phyloP scores from a whole-genome alignment of 2,329 filamentous ascomycete genomes.

The Zelopaecilomyces penicillatus region DNA sequence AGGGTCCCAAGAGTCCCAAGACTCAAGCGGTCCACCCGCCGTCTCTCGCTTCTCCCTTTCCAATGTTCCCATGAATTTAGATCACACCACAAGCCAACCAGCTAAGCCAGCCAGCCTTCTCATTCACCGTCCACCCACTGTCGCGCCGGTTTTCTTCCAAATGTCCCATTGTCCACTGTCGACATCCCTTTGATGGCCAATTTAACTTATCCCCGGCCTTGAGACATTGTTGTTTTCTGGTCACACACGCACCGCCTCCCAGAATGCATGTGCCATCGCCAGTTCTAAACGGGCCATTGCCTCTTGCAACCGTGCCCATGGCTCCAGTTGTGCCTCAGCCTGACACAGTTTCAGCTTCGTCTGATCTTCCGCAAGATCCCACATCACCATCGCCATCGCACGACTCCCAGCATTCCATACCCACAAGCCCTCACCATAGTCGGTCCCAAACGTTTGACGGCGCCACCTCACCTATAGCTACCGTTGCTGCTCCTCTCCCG shows the following conservation, averaged over 20 bases:
- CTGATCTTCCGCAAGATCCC: constrained; percentile 18
- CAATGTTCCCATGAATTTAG: too few relatives aligned
- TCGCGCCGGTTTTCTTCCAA: neutral
- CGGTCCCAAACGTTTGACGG: constrained; percentile 18
- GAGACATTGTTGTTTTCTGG: constrained; percentile 11
- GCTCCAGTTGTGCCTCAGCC: constrained; percentile 16
- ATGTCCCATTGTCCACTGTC: too few relatives aligned
- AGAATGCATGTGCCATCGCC: too few relatives aligned
- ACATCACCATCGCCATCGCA: constrained; percentile 7
- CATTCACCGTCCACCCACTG: neutral
- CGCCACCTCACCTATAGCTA: constrained; percentile 10
- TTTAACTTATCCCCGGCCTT: constrained; percentile 11
- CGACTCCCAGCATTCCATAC: neutral
- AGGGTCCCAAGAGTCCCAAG: too few relatives aligned
- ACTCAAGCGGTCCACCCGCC: neutral
- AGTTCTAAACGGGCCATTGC: too few relatives aligned
- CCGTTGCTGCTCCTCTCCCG: constrained; percentile 10
- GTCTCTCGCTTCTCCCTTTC: constrained; percentile 10
- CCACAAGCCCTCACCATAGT: constrained; percentile 1
- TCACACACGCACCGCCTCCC: neutral
- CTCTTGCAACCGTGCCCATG: neutral
- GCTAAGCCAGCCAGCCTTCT: too few relatives aligned
- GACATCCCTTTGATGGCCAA: constrained; percentile 9
- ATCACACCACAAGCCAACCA: too few relatives aligned
- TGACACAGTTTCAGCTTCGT: constrained; percentile 32